Evolutionary conservation across 192 early-diverging fungal species (phyloP).

Genomic region (Entophlyctis helioformis): DNA sequence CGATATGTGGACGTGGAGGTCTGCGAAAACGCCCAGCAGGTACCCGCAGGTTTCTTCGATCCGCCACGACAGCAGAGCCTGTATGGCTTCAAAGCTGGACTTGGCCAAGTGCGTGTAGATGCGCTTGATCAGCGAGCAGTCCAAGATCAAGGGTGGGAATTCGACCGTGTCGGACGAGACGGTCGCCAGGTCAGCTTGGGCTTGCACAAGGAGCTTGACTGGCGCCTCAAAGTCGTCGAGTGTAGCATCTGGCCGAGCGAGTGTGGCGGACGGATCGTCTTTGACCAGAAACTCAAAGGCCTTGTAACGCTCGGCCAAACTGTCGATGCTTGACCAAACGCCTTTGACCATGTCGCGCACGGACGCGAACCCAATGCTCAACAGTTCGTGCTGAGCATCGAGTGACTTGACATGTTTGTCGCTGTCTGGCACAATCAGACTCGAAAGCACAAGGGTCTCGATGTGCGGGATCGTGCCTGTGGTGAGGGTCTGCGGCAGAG

Average conservation of each 20-base stretch:
- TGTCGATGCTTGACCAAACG: constrained; percentile 1
- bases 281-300: constrained; percentile 16
- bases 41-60: constrained; percentile 5
- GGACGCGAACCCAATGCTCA: not conserved
- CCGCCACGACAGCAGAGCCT: not conserved
- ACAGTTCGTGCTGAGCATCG: constrained; percentile 1
- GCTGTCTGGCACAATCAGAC: not conserved
- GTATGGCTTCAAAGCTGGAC: constrained; percentile 2
- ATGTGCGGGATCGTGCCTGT: constrained; percentile 4
- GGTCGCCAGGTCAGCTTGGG: not conserved
- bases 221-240: constrained; percentile 4
- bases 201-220: constrained; percentile 3
- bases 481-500: not conserved
- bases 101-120: constrained; percentile 1
- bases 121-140: constrained; percentile 16
- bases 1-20: constrained; percentile 13
- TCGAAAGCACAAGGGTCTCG: constrained; percentile 6
- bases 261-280: not conserved
- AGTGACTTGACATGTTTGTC: not conserved
- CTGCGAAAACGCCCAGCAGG: constrained; percentile 9
- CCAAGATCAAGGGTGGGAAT: constrained; percentile 15
- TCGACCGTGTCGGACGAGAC: constrained; percentile 7
- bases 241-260: not conserved
- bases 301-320: constrained; percentile 7
- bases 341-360: constrained; percentile 4